These are phyloP conservation scores for Melampsora americana DNA, from an alignment of 1,284 basidiomycete genomes.

Conservation along the genomic window DNA sequence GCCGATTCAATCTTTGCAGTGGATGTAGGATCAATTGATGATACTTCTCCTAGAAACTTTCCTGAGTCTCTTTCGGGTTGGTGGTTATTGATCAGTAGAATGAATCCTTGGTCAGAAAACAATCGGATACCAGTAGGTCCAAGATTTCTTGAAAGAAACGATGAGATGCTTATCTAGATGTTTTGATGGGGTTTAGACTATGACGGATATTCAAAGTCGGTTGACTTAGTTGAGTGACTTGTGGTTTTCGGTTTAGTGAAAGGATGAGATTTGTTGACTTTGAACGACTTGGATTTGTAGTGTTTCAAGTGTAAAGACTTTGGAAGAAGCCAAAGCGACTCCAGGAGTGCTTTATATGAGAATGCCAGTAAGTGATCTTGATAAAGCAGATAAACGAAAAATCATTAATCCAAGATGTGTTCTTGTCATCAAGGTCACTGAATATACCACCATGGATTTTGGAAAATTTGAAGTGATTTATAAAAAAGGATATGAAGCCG, in stretches of 20 bases:
- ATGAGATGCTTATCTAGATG: conserved; percentile 54
- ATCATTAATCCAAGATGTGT: too few relatives aligned
- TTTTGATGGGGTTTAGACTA: conserved; percentile 75
- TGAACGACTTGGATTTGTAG: conserved; percentile 57
- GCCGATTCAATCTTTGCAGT: conserved; percentile 88
- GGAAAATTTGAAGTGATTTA: conserved; percentile 68
- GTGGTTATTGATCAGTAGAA: conserved; percentile 90
- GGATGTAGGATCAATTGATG: conserved; percentile 92
- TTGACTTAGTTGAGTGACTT: conserved; percentile 77
- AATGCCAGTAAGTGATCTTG: conserved; percentile 88
- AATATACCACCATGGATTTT: conserved; percentile 59
- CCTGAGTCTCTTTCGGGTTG: conserved; percentile 94
- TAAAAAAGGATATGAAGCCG: conserved; percentile 74
- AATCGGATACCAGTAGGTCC: conserved; percentile 28
- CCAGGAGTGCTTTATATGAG: conserved; percentile 86
- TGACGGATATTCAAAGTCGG: conserved; percentile 93
- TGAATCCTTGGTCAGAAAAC: conserved; percentile 56
- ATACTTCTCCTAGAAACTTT: conserved; percentile 89
- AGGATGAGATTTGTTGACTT: conserved; percentile 28
- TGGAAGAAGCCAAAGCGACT: conserved; percentile 87
- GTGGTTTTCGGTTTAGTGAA: not conserved
- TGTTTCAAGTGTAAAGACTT: conserved; percentile 88
- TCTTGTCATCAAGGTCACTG: conserved; percentile 51
- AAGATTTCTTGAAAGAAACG: too few relatives aligned
- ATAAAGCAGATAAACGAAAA: too few relatives aligned